Conservation (phyloP, 179 eudicot species). For the Silene coronaria region DNA sequence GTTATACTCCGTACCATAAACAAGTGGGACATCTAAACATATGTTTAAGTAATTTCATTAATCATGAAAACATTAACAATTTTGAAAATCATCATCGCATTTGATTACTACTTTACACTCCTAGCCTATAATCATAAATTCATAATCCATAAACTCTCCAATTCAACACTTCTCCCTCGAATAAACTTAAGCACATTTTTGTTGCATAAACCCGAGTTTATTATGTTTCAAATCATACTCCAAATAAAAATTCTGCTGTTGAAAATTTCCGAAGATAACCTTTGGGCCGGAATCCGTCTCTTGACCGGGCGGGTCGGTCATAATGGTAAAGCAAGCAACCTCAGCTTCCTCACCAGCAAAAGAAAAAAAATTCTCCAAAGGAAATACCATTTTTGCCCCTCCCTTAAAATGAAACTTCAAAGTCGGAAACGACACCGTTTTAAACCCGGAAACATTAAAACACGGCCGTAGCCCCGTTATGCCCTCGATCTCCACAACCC, state of each 20-base stretch:
- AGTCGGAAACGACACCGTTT: conserved; percentile 34
- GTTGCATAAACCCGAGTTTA: conserved; percentile 39
- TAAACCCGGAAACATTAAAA: conserved; percentile 32
- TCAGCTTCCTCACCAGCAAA: conserved; percentile 18
- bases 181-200: conserved; percentile 24
- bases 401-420: conserved; percentile 45
- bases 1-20: neutral
- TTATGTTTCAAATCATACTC: conserved; percentile 49
- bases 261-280: conserved; percentile 44
- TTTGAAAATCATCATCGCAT: neutral
- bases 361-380: conserved; percentile 35
- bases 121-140: neutral
- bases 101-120: neutral
- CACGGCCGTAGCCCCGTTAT: conserved; percentile 37
- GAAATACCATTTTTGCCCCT: conserved; percentile 46
- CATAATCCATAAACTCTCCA: neutral
- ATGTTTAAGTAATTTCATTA: neutral
- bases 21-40: neutral
- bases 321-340: conserved; percentile 38
- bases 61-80: too few relatives aligned
- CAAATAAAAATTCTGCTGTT: conserved; percentile 41
- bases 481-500: conserved; percentile 26
- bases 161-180: too few relatives aligned
- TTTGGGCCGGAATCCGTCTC: conserved; percentile 35
- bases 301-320: conserved; percentile 25